Base-by-base conservation (phyloP, 306 rosid genomes). In the Carpinus viminea region DNA sequence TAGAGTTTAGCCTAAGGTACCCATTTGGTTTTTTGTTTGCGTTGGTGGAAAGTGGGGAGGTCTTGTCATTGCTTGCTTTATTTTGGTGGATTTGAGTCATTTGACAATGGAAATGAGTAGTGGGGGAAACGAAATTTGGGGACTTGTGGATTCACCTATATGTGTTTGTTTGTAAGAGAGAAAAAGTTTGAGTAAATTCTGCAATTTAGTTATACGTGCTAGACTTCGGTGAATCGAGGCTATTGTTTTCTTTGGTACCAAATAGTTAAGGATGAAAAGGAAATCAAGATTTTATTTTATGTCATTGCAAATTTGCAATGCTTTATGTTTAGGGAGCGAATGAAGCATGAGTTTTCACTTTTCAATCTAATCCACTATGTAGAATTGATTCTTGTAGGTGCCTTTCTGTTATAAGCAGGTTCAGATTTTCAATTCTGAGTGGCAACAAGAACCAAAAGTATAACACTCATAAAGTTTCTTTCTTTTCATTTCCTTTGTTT, bases 1-100 rank as follows among this genome's bases (percentile, higher is more conserved):
- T 62, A 13, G 69, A 62, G 38, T 62, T 24, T 62, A 62, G 46
- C 18, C 0, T 59, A 5, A 62, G 43, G 46, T 28, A 0, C 0
- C 20, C 43, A 15, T 31, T 62, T 31, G 69, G 45, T 20, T 16
- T 20, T 20, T 2, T 76, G 54, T 54, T 73, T 77, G 54, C 74
- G 41, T 73, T n/a, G 34, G n/a, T 72, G 68, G 48, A 54, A 12
- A n/a, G 45, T 68, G 47, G 56, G 51, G 16, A 54, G 52, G 8
- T 52, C 0, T 4, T 73, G 65, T 36, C 31, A 36, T 5, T 36
- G 34, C 41, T 41, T 41, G 11, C 9, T 68, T 41, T 43, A 0
- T 38, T 68, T 68, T 68, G 50, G 15, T 68, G 15, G 51, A 68
- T 68, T 18, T n/a, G n/a, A n/a, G n/a, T n/a, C n/a, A n/a, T n/a